These are phyloP conservation scores for Fusarium sp. DNA, from an alignment of 2,329 filamentous ascomycete species.

Conservation along the genomic window DNA sequence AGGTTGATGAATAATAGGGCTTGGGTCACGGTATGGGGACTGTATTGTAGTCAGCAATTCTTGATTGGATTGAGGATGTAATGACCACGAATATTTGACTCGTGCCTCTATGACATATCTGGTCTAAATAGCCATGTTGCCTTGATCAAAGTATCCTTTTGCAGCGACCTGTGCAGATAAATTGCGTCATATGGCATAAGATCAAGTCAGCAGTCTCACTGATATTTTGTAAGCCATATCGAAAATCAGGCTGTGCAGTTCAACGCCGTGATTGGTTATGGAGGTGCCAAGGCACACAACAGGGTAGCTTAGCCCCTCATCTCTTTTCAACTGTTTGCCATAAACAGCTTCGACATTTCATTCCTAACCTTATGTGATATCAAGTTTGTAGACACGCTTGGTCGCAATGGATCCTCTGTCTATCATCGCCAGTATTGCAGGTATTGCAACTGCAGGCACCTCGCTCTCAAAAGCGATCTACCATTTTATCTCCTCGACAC, in stretches of 20 bases:
- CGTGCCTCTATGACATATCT: background rate
- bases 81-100: background rate
- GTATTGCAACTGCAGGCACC: background rate
- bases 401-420: background rate
- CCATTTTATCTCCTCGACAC: background rate
- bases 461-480: background rate
- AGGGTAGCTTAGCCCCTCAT: background rate
- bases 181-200: too few species aligned
- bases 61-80: background rate
- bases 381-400: fast-evolving
- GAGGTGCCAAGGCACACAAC: background rate
- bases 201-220: background rate
- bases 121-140: background rate
- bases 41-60: background rate
- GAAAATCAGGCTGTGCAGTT: background rate
- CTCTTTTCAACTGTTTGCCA: background rate
- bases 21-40: background rate
- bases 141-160: background rate
- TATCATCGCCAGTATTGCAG: background rate
- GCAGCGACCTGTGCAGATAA: too few species aligned
- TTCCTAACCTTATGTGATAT: fast-evolving
- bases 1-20: background rate
- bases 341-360: background rate
- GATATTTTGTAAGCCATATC: background rate
- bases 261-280: background rate